These are phyloP conservation scores for Sarocladiaceae sp. DNA, from an alignment of 2,329 filamentous ascomycete genomes.

Conservation along the genomic window DNA sequence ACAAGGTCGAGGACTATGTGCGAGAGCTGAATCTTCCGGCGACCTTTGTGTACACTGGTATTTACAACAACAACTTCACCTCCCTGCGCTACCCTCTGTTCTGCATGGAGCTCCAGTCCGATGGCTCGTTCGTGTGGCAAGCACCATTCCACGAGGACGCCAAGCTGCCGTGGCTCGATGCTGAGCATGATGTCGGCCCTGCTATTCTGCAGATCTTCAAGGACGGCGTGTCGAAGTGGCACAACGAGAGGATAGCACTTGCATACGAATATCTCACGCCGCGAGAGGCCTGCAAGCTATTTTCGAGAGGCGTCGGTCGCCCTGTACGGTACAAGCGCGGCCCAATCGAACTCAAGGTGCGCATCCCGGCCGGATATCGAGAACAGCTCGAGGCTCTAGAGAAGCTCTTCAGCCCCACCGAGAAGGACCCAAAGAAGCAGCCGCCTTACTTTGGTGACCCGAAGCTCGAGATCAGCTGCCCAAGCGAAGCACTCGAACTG, in stretches of 20 bases:
- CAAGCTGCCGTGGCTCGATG: constrained; percentile 89
- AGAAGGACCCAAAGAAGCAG: constrained; percentile 47
- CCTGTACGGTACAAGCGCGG: constrained; percentile 72
- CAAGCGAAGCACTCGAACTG: constrained; percentile 68
- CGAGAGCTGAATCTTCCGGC: constrained; percentile 74
- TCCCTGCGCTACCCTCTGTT: constrained; percentile 88
- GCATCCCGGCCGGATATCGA: constrained; percentile 80
- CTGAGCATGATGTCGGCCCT: constrained; percentile 91
- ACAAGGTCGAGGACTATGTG: constrained; percentile 87
- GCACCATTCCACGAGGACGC: constrained; percentile 88
- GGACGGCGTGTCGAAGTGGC: constrained; percentile 82
- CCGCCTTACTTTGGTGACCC: constrained; percentile 58
- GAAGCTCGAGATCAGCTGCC: constrained; percentile 56
- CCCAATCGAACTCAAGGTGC: constrained; percentile 77
- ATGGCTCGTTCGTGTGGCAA: constrained; percentile 87
- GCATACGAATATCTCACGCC: constrained; percentile 88
- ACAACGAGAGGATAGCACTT: constrained; percentile 69
- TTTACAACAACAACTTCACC: constrained; percentile 99
- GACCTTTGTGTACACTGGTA: constrained; percentile 92
- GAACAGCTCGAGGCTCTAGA: constrained; percentile 72
- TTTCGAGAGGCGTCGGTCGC: constrained; percentile 70
- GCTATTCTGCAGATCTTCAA: constrained; percentile 93
- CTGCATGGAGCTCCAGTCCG: constrained; percentile 81
- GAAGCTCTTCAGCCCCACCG: constrained; percentile 48
- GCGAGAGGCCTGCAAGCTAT: constrained; percentile 71